Evolutionary conservation across 2,329 filamentous ascomycete genomes (phyloP).

Genomic region (Neoascochyta sp.): DNA sequence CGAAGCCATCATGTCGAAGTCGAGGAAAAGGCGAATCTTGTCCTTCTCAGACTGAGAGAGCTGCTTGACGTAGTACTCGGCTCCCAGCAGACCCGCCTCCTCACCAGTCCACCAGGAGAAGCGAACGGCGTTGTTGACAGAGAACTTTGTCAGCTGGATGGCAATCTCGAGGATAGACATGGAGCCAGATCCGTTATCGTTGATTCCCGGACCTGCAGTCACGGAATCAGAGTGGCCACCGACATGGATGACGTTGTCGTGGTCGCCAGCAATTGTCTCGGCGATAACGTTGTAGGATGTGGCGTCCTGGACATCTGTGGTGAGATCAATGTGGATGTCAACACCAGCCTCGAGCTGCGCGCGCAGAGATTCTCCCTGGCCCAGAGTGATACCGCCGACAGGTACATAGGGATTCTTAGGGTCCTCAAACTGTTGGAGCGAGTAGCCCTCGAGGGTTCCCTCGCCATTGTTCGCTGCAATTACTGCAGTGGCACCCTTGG

Average conservation of each 20-base stretch:
- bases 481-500: slow-evolving; percentile 60
- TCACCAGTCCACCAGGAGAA: slow-evolving; percentile 65
- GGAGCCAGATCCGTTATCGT: slow-evolving; percentile 71
- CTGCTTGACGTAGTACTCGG: slow-evolving; percentile 53
- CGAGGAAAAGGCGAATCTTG: slow-evolving; percentile 64
- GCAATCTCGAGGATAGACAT: slow-evolving; percentile 59
- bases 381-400: slow-evolving; percentile 63
- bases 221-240: slow-evolving; percentile 62
- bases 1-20: slow-evolving; percentile 68
- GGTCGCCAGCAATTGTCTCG: slow-evolving; percentile 56
- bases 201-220: slow-evolving; percentile 64
- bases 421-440: slow-evolving; percentile 52
- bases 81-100: slow-evolving; percentile 61
- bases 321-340: slow-evolving; percentile 24
- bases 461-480: slow-evolving; percentile 68
- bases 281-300: slow-evolving; percentile 55
- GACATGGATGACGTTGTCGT: slow-evolving; percentile 54
- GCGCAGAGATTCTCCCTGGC: slow-evolving; percentile 56
- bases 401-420: slow-evolving; percentile 56
- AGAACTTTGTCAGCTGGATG: slow-evolving; percentile 63
- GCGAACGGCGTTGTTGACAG: slow-evolving; percentile 64
- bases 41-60: slow-evolving; percentile 50
- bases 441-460: slow-evolving; percentile 49
- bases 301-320: slow-evolving; percentile 21
- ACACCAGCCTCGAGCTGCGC: slow-evolving; percentile 49